A percentile compares a stretch with the other conserved stretches of the same genome.
Evolutionary conservation across 768 basidiomycete genomes (phyloP).

Genomic region (Russula vinacea): DNA sequence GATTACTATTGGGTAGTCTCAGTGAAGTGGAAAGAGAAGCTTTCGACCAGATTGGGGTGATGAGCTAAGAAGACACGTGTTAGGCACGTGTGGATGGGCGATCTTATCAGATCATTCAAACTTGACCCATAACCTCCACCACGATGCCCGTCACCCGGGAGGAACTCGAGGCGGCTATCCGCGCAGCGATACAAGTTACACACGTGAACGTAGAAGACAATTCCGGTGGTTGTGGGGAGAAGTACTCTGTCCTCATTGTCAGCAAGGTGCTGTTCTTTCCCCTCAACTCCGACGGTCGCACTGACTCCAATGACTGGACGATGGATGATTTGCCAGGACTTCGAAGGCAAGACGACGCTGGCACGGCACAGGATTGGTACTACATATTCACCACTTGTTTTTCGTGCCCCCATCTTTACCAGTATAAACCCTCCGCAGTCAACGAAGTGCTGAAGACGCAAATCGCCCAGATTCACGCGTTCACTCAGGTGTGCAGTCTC

Average conservation of each 20-base stretch:
- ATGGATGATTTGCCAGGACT: slow-evolving; percentile 44
- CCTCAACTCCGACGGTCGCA: not conserved
- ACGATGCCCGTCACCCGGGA: slow-evolving; percentile 58
- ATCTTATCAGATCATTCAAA: slow-evolving; percentile 25
- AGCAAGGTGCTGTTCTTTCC: slow-evolving; percentile 55
- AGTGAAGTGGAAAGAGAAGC: no score
- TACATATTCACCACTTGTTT: slow-evolving; percentile 6
- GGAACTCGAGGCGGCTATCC: slow-evolving; percentile 61
- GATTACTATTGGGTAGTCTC: no score
- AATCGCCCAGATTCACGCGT: slow-evolving; percentile 81
- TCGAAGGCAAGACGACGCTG: slow-evolving; percentile 80
- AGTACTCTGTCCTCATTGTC: slow-evolving; percentile 69
- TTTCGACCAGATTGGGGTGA: no score
- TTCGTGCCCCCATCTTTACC: not conserved
- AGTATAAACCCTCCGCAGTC: slow-evolving; percentile 43
- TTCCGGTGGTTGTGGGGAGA: slow-evolving; percentile 80
- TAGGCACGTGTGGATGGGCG: not conserved
- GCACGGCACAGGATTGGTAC: slow-evolving; percentile 67
- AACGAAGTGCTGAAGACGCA: slow-evolving; percentile 72
- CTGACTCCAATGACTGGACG: not conserved
- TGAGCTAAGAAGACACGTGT: slow-evolving; percentile 38
- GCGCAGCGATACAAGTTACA: slow-evolving; percentile 56
- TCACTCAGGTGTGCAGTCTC: slow-evolving; percentile 64
- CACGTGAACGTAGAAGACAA: slow-evolving; percentile 74
- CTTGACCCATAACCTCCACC: not conserved